A percentile compares a stretch with the other conserved stretches of the same genome.
Evolutionary conservation across 805 yeast genomes (phyloP).

Genomic region (Barnettozyma sucrosica): DNA sequence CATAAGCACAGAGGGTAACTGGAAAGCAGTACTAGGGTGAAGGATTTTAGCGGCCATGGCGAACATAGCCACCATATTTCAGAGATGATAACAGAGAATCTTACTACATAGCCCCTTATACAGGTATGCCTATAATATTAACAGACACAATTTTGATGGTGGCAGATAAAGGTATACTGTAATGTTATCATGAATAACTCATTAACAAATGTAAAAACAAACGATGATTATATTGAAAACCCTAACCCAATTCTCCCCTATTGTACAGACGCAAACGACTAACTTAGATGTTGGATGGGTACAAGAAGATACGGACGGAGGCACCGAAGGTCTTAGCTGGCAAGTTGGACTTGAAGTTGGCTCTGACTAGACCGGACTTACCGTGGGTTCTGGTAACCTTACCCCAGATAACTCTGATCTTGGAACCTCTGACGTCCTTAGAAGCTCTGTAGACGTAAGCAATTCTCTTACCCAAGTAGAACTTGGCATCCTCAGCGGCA

Average conservation of each 20-base stretch:
- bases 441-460: conserved; percentile 99
- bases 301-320: conserved; percentile 98
- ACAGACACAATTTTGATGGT: conserved; percentile 11
- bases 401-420: conserved; percentile 99
- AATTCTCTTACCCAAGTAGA: conserved; percentile 98
- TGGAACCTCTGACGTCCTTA: conserved; percentile 97
- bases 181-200: conserved; percentile 8
- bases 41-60: too few relatives aligned
- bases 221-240: conserved; percentile 4
- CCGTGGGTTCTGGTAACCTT: conserved; percentile 99
- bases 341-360: conserved; percentile 97
- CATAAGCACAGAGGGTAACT: not conserved
- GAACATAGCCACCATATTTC: too few relatives aligned
- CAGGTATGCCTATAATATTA: conserved; percentile 6
- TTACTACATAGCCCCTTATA: not conserved
- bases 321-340: conserved; percentile 99
- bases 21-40: too few relatives aligned
- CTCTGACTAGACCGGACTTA: conserved; percentile 96
- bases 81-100: too few relatives aligned
- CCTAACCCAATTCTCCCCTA: conserved; percentile 4
- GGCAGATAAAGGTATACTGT: conserved; percentile 10
- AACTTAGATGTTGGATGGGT: conserved; percentile 97
- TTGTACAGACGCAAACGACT: not conserved
- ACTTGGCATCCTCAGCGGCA: conserved; percentile 89
- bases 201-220: conserved; percentile 8